Evolutionary conservation across 768 basidiomycete species (phyloP).

Genomic region (Macrolepiota dolichaula): DNA sequence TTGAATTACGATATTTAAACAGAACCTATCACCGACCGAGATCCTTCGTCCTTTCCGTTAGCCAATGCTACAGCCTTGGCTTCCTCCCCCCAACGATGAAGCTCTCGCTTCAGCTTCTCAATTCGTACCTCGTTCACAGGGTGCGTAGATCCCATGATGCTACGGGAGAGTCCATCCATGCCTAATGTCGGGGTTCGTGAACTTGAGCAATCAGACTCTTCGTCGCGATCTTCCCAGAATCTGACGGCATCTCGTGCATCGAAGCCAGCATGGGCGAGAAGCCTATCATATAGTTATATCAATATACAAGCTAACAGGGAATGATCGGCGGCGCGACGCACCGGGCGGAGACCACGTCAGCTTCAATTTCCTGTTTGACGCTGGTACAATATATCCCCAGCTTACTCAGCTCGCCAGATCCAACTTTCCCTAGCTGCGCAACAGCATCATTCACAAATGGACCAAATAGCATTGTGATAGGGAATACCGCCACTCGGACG

Average conservation of each 20-base stretch:
- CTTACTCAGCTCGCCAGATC: slow-evolving; percentile 71
- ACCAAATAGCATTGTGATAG: slow-evolving; percentile 86
- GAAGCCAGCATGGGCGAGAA: slow-evolving; percentile 91
- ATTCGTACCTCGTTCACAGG: slow-evolving; percentile 68
- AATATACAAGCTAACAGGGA: background rate
- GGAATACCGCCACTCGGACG: slow-evolving; percentile 77
- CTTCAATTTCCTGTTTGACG: slow-evolving; percentile 85
- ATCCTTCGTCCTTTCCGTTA: background rate
- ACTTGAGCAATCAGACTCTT: slow-evolving; percentile 40
- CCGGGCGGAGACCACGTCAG: slow-evolving; percentile 86
- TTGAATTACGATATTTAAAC: background rate
- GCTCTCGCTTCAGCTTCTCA: slow-evolving; percentile 58
- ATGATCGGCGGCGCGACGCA: slow-evolving; percentile 25
- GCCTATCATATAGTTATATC: slow-evolving; percentile 35
- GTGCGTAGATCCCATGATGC: slow-evolving; percentile 58
- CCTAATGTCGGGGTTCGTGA: slow-evolving; percentile 10
- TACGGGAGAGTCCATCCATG: background rate
- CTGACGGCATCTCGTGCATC: slow-evolving; percentile 78
- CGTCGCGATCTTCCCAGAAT: slow-evolving; percentile 74
- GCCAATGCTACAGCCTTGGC: slow-evolving; percentile 35
- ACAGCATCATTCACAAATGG: slow-evolving; percentile 96
- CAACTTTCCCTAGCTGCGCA: slow-evolving; percentile 73
- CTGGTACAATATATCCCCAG: slow-evolving; percentile 76
- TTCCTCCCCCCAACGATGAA: slow-evolving; percentile 74
- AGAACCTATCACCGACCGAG: background rate